These are phyloP conservation scores for Nemophila menziesii DNA, from an alignment of 257 asterid species.

Conservation along the genomic window DNA sequence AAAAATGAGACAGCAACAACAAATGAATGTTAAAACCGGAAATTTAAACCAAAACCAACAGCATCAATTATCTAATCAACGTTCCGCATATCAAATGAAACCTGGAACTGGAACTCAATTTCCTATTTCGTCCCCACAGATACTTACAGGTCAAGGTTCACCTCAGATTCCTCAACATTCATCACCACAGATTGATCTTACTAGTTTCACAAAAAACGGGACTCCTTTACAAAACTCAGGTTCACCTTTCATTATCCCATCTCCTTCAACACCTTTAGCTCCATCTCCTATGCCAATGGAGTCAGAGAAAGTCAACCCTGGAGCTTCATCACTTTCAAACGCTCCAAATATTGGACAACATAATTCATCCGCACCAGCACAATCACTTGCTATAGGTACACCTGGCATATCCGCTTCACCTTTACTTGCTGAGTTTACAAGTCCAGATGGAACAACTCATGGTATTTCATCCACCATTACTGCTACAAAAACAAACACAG, in stretches of 20 bases:
- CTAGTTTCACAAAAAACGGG: slow-evolving; percentile 24
- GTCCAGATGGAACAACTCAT: slow-evolving; percentile 55
- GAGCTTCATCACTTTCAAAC: slow-evolving; percentile 37
- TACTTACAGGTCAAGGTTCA: slow-evolving; percentile 51
- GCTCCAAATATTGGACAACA: slow-evolving; percentile 41
- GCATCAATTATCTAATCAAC: slow-evolving; percentile 33
- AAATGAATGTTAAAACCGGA: slow-evolving; percentile 3
- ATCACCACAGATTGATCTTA: slow-evolving; percentile 53
- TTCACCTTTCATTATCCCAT: slow-evolving; percentile 56
- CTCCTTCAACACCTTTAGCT: slow-evolving; percentile 68
- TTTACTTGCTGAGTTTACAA: slow-evolving; percentile 57
- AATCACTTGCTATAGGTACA: slow-evolving; percentile 63
- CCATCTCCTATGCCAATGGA: slow-evolving; percentile 71
- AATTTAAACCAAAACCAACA: not conserved
- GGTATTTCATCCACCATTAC: slow-evolving; percentile 39
- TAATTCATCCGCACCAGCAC: slow-evolving; percentile 38
- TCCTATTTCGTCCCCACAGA: slow-evolving; percentile 44
- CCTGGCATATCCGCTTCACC: slow-evolving; percentile 91
- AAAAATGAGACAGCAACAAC: slow-evolving; percentile 5
- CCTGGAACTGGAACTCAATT: slow-evolving; percentile 27
- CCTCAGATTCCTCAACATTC: slow-evolving; percentile 54
- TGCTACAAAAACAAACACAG: slow-evolving; percentile 39
- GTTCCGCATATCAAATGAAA: slow-evolving; percentile 39
- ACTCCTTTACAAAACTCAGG: slow-evolving; percentile 37
- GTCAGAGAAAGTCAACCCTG: slow-evolving; percentile 47